Conservation (phyloP, 2,329 filamentous ascomycete genomes). For the Ophiognomonia clavigignenti-juglandacearum region DNA sequence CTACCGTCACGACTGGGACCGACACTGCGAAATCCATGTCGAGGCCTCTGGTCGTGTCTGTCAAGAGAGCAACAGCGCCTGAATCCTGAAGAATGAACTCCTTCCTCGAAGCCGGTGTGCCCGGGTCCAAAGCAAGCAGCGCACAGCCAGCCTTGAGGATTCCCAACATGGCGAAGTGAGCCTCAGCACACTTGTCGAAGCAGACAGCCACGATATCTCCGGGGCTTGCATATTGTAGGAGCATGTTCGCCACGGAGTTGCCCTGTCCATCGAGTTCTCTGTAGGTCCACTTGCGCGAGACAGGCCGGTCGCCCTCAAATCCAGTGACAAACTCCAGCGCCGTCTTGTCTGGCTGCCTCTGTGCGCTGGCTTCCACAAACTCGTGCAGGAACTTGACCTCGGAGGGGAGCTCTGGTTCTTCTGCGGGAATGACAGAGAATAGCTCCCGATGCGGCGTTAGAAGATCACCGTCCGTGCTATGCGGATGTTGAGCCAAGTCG, state of each 20-base stretch:
- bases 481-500: conserved; percentile 48
- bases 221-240: conserved; percentile 44
- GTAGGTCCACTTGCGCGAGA: conserved; percentile 66
- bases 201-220: conserved; percentile 69
- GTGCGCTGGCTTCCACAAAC: conserved; percentile 65
- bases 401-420: conserved; percentile 50
- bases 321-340: conserved; percentile 72
- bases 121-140: conserved; percentile 75
- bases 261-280: conserved; percentile 64
- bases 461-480: conserved; percentile 35
- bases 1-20: conserved; percentile 29
- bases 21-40: conserved; percentile 29
- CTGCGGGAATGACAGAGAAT: conserved; percentile 63
- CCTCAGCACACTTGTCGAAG: conserved; percentile 81
- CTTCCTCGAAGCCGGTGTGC: conserved; percentile 67
- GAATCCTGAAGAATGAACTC: conserved; percentile 76
- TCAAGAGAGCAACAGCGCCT: conserved; percentile 57
- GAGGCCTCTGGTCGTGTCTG: conserved; percentile 29
- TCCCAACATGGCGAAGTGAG: conserved; percentile 76
- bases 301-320: conserved; percentile 40
- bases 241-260: conserved; percentile 66
- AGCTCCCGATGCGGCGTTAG: conserved; percentile 30
- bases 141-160: conserved; percentile 78
- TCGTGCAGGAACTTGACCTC: conserved; percentile 64
- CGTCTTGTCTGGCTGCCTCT: conserved; percentile 47